Evolutionary conservation across 1,284 basidiomycete species (phyloP).

Genomic region (Ceratobasidium sp.): DNA sequence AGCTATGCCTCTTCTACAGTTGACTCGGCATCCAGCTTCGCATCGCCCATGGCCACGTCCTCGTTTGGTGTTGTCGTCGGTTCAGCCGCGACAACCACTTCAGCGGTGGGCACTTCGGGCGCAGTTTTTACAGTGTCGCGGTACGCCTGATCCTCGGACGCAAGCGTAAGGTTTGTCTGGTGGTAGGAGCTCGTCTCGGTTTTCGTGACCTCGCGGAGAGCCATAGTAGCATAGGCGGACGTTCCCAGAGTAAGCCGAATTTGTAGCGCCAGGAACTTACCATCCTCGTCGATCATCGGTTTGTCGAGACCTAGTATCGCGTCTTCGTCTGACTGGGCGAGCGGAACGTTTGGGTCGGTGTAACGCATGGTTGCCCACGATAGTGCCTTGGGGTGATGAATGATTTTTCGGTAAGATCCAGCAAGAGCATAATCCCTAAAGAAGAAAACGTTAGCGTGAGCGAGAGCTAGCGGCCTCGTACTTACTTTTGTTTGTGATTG

Average conservation of each 20-base stretch:
- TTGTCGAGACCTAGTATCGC: conserved; percentile 83
- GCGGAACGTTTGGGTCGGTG: conserved; percentile 91
- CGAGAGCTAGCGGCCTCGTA: not conserved
- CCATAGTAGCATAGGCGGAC: conserved; percentile 96
- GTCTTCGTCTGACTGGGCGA: conserved; percentile 97
- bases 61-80: not conserved
- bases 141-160: conserved; percentile 80
- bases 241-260: conserved; percentile 85
- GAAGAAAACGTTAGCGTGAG: not conserved
- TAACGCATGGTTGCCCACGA: conserved; percentile 88
- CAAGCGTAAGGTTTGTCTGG: conserved; percentile 82
- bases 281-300: conserved; percentile 73
- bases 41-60: conserved; percentile 15
- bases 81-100: not conserved
- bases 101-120: not conserved
- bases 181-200: conserved; percentile 91
- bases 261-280: conserved; percentile 88
- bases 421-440: conserved; percentile 89
- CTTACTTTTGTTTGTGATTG: conserved; percentile 87
- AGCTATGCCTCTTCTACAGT: conserved; percentile 1
- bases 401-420: conserved; percentile 93
- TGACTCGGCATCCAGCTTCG: not conserved
- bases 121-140: conserved; percentile 28
- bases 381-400: conserved; percentile 86
- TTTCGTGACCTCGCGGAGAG: conserved; percentile 91